A percentile compares a stretch with the other conserved stretches of the same genome.
These are phyloP conservation scores for Postia placenta DNA, from an alignment of 768 basidiomycete species.

Conservation along the genomic window DNA sequence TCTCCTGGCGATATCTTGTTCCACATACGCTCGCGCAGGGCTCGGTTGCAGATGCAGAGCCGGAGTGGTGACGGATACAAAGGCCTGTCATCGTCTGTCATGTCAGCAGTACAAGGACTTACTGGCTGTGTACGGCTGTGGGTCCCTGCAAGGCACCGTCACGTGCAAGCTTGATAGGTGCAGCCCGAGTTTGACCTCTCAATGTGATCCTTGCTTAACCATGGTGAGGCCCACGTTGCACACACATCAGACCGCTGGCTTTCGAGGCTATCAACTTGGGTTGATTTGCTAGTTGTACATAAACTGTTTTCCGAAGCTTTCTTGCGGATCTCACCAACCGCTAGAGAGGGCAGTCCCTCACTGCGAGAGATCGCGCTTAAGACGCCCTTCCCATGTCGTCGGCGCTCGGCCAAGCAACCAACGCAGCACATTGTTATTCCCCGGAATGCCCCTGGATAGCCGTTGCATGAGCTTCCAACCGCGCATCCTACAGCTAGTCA, in stretches of 20 bases:
- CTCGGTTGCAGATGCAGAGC: background rate
- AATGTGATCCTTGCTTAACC: no score
- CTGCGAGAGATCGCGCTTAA: slow-evolving; percentile 14
- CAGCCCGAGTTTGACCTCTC: no score
- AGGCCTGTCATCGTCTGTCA: background rate
- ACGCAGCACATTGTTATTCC: slow-evolving; percentile 25
- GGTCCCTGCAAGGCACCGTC: background rate
- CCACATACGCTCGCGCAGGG: background rate
- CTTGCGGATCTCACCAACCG: background rate
- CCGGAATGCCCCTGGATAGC: slow-evolving; percentile 27
- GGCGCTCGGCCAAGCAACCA: slow-evolving; percentile 29
- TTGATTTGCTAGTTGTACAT: background rate
- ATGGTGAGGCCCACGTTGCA: no score
- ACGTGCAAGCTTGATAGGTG: background rate
- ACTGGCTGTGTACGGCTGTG: background rate
- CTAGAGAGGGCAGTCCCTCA: background rate
- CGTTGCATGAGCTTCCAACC: background rate
- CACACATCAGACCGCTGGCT: background rate
- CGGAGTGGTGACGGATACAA: background rate
- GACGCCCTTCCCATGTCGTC: slow-evolving; percentile 19
- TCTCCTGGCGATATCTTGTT: no score
- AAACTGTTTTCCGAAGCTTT: background rate
- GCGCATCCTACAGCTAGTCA: background rate
- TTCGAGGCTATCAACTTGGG: background rate
- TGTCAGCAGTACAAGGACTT: background rate